Conservation (phyloP, 768 basidiomycete species). For the Russula brevipes region DNA sequence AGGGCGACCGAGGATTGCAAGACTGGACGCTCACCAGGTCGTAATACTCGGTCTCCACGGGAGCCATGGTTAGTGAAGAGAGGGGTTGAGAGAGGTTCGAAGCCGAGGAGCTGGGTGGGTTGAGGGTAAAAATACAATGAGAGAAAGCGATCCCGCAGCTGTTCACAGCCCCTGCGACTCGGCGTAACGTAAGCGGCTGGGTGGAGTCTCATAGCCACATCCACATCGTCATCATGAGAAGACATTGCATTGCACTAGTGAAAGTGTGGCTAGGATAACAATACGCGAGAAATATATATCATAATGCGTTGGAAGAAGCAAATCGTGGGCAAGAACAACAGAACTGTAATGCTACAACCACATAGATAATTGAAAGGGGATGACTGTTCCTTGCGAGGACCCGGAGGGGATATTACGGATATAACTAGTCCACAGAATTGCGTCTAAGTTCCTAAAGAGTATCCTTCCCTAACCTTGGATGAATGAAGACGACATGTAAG, state of each 20-base stretch:
- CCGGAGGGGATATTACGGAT: neutral
- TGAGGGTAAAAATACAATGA: neutral
- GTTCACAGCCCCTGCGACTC: neutral
- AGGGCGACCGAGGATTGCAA: neutral
- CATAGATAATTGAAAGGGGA: neutral
- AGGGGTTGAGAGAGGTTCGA: neutral
- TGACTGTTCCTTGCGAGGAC: neutral
- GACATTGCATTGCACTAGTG: neutral
- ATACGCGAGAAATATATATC: neutral
- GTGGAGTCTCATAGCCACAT: too few species aligned
- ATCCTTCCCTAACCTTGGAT: neutral
- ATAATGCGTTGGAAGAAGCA: neutral
- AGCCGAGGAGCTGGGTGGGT: neutral
- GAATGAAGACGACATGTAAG: neutral
- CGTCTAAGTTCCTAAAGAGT: constrained; percentile 1
- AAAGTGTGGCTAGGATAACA: neutral
- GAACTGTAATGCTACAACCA: constrained; percentile 10
- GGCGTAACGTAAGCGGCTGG: constrained; percentile 5
- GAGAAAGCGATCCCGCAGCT: neutral
- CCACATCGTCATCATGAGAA: neutral
- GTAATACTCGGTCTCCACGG: constrained; percentile 88
- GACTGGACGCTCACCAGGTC: constrained; percentile 45
- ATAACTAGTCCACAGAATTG: neutral
- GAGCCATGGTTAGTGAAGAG: constrained; percentile 49
- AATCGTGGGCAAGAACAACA: neutral